Conservation (phyloP, 148 eudicot genomes). For the Silene uniflora region DNA sequence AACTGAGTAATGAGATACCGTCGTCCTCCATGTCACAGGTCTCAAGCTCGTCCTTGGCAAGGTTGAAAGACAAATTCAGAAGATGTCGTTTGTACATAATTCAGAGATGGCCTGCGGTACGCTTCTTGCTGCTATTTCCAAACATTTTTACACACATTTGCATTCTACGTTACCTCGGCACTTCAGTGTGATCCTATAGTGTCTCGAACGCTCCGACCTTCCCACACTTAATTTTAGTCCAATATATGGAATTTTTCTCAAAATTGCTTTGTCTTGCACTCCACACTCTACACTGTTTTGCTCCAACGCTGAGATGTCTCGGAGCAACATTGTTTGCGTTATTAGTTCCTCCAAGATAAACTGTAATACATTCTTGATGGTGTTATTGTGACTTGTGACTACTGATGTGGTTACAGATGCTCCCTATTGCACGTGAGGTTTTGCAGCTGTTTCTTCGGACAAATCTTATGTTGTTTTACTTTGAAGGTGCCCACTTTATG, state of each 20-base stretch:
- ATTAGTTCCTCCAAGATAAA: slow-evolving; percentile 4
- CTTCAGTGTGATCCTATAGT: background rate
- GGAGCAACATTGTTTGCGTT: background rate
- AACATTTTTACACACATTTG: background rate
- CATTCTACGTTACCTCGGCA: background rate
- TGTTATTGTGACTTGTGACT: slow-evolving; percentile 15
- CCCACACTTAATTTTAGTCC: background rate
- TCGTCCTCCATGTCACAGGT: slow-evolving; percentile 44
- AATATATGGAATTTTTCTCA: background rate
- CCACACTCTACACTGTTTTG: background rate
- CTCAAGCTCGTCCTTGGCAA: slow-evolving; percentile 41
- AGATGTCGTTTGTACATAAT: slow-evolving; percentile 48
- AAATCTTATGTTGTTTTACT: slow-evolving; percentile 97
- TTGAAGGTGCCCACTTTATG: slow-evolving; percentile 62
- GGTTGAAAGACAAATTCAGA: slow-evolving; percentile 50
- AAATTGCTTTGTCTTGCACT: background rate
- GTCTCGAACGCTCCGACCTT: background rate
- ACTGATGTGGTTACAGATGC: slow-evolving; percentile 45
- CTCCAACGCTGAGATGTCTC: background rate
- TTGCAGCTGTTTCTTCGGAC: slow-evolving; percentile 78
- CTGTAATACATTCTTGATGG: background rate
- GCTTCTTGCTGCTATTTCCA: slow-evolving; percentile 8
- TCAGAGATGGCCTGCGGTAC: slow-evolving; percentile 86
- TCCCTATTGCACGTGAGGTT: slow-evolving; percentile 73
- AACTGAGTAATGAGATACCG: slow-evolving; percentile 31